Percentiles rank a stretch among this genome's conserved stretches.
Evolutionary conservation across 2,329 filamentous ascomycete genomes (phyloP).

Genomic region (Trichoderma sp.): DNA sequence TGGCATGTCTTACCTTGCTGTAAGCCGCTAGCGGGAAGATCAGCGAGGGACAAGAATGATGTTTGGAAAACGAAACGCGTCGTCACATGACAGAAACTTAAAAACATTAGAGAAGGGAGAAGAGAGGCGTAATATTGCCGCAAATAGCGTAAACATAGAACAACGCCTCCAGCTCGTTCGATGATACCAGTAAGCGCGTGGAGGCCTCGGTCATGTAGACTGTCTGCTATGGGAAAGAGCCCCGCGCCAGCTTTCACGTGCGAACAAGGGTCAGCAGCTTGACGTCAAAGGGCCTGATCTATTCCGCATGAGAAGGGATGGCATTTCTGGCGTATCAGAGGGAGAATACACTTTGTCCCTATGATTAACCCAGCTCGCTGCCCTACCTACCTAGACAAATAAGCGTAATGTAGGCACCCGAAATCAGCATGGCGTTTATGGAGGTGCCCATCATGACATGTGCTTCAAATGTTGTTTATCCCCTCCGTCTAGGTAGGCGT

Average conservation of each 20-base stretch:
- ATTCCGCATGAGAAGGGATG: not conserved
- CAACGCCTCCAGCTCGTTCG: not conserved
- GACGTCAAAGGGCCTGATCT: conserved; percentile 14
- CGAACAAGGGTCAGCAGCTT: conserved; percentile 10
- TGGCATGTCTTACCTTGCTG: not conserved
- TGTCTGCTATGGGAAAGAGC: not conserved
- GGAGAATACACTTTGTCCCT: not conserved
- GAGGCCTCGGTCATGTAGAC: not conserved
- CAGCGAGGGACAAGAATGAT: not conserved
- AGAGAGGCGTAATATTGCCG: not conserved
- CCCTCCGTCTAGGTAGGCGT: too few species aligned
- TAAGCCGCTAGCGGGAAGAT: not conserved
- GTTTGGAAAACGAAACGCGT: not conserved
- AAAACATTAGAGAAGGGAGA: not conserved
- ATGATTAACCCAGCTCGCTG: too few species aligned
- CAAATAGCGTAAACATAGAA: not conserved
- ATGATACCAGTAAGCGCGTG: not conserved
- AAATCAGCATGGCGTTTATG: not conserved
- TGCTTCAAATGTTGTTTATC: not conserved
- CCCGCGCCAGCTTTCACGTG: conserved; percentile 23
- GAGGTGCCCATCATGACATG: not conserved
- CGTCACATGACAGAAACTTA: not conserved
- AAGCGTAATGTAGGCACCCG: not conserved
- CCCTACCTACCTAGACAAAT: not conserved
- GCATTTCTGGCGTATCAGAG: not conserved